Base-by-base conservation (phyloP, 371 early-diverging fungal genomes). In the Sanchytrium tribonematis region DNA sequence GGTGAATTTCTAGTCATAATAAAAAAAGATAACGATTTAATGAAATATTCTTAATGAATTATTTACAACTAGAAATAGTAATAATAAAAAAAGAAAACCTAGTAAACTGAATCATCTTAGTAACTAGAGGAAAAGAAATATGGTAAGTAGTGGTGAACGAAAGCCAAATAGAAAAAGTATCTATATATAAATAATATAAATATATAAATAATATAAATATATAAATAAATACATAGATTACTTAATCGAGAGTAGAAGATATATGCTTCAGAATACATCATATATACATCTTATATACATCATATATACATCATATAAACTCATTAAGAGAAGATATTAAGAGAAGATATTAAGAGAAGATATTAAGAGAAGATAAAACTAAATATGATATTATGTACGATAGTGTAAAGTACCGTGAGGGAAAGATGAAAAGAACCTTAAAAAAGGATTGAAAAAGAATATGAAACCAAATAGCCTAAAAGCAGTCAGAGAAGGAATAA, bases 361-460 rank as follows among this genome's bases (percentile, higher is more conserved):
- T 78, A 74, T 72, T 71, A 78, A 74, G 77, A 77, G 76, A 71
- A 73, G 77, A 75, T 74, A 80, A 79, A 79, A 74, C 80, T 79
- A 76, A 82, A 79, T 79, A 78, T 75, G 74, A 81, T 77, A 48
- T 73, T 74, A 77, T 73, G 77, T 74, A 80, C 76, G 76, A 80
- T 80, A 82, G 80, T 76, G 80, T 73, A 80, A 72, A 81, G 82
- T 80, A 81, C 82, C 79, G 82, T 74, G 80, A 80, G 80, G 80
- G 81, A 80, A 80, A 78, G 80, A 76, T 81, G 77, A 78, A 80
- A 79, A 77, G 80, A 73, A 71, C 74, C 76, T 74, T 70, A 69
- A 69, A 73, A 48, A 48, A 74, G 69, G 69, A 76, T 81, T 80
- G 80, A 80, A 80, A 80, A 71, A 80, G 80, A 81, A 72, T 78